Base-by-base conservation (phyloP, 2,329 filamentous ascomycete genomes). In the Colletotrichum sp. region DNA sequence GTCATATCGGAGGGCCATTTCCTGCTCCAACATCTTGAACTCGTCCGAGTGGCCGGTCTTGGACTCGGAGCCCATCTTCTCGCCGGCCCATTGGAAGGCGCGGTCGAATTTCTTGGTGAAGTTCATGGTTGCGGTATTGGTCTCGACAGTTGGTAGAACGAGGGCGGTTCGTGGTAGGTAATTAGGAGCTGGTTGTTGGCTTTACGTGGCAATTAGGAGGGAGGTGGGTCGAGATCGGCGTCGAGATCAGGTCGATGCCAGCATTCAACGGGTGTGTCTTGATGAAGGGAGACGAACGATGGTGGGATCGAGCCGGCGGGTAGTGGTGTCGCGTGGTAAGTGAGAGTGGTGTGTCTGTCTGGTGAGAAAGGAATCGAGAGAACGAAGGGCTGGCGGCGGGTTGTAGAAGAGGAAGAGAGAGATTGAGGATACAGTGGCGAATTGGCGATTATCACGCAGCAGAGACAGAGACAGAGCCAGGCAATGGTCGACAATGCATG, bases 41-140 rank as follows among this genome's bases (percentile, higher is more conserved):
- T 98, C 94, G 69, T 99, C 96, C 0, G 95, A 94, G 78, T 95
- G 92, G 83, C 90, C 92, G 12, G 96, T 98, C 87, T 96, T 97
- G 86, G 93, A 91, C 86, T 98, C 96, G 79, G 92, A 92, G 81
- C 96, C 96, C 95, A 99, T 98, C 87, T 96, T 95, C 88, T 99
- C 96, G 80, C 95, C 95, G 49, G 96, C 95, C 96, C 96, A 99
- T 93, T 99, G 96, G 89, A 96, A 98, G 89, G 98, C 93, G 83
- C 96, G 94, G 87, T 96, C 96, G 84, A 99, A 92, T 85, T 98
- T 98, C 90, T 98, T 98, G 86, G 88, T 90, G 81, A 92, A 88
- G 80, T 89, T 87, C 90, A 91, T 92, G 39, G 59, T 83, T 77
- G 63, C 75, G 77, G 70, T 62, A 64, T 68, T 25, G 22, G 4